Evolutionary conservation across 768 basidiomycete genomes (phyloP).

Genomic region (Russula sp.): DNA sequence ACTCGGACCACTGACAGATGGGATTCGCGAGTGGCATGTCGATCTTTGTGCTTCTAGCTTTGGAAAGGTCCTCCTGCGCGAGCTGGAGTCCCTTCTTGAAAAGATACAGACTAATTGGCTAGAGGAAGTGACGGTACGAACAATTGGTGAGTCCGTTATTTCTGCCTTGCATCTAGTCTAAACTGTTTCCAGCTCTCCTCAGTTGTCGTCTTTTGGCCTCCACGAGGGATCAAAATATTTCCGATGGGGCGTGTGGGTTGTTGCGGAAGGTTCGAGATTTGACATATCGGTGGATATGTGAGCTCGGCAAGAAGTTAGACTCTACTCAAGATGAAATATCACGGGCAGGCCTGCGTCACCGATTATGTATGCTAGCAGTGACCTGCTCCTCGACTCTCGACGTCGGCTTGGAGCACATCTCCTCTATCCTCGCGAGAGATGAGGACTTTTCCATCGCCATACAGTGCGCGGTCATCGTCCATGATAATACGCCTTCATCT

Average conservation of each 20-base stretch:
- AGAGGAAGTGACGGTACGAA: constrained; percentile 9
- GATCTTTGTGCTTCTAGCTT: constrained; percentile 34
- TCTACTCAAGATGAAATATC: not conserved
- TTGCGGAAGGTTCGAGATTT: not conserved
- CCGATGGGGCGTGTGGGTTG: not conserved
- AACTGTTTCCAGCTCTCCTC: not conserved
- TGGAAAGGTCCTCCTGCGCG: constrained; percentile 32
- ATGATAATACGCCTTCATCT: not conserved
- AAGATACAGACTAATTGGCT: constrained; percentile 24
- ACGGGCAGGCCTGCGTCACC: not conserved
- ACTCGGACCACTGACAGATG: constrained; percentile 30
- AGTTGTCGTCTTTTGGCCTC: constrained; percentile 8
- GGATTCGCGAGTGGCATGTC: constrained; percentile 35
- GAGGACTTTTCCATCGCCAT: constrained; percentile 4
- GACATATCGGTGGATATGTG: constrained; percentile 1
- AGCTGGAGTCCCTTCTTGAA: constrained; percentile 33
- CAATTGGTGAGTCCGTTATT: not conserved
- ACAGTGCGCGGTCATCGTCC: constrained; percentile 10
- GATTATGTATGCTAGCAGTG: constrained; percentile 6
- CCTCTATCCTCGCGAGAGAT: not conserved
- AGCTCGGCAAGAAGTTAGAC: not conserved
- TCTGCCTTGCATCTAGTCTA: not conserved
- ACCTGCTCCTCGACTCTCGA: constrained; percentile 11
- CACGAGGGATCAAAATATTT: not conserved
- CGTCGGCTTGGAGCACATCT: not conserved